Evolutionary conservation across 306 rosid genomes (phyloP).

Genomic region (Cicer judaicum): DNA sequence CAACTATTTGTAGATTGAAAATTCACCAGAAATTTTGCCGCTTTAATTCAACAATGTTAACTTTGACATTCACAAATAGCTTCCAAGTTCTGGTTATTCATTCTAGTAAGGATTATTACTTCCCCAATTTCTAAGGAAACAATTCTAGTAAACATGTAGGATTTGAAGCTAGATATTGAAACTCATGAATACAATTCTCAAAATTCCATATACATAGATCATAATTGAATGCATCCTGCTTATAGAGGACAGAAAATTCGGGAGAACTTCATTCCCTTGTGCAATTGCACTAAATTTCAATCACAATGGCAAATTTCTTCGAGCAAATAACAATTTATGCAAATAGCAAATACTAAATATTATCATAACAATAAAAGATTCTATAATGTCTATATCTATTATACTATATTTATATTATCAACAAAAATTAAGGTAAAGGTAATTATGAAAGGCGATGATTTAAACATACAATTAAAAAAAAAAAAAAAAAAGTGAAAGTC

Average conservation of each 20-base stretch:
- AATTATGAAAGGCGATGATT: neutral
- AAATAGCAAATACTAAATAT: neutral
- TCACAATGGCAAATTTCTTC: neutral
- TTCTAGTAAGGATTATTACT: neutral
- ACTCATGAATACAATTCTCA: neutral
- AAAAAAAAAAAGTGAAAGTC: neutral
- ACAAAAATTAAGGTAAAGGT: neutral
- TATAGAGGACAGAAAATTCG: conserved; percentile 8
- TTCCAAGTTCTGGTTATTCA: neutral
- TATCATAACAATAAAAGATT: neutral
- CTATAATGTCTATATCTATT: neutral
- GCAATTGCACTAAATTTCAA: conserved; percentile 9
- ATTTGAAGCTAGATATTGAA: conserved; percentile 22
- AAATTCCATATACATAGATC: neutral
- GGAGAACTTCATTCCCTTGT: neutral
- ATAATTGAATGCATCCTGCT: neutral
- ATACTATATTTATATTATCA: neutral
- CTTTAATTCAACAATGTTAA: neutral
- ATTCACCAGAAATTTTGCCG: too few relatives aligned
- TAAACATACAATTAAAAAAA: neutral
- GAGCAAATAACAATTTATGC: neutral
- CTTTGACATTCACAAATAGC: neutral
- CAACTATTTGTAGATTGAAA: too few relatives aligned
- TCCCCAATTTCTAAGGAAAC: neutral
- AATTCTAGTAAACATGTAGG: neutral